Evolutionary conservation across 2,329 filamentous ascomycete species (phyloP), one percentile per base, ranked within the genome.

Genomic region (Verticillium nonalfalfae): DNA sequence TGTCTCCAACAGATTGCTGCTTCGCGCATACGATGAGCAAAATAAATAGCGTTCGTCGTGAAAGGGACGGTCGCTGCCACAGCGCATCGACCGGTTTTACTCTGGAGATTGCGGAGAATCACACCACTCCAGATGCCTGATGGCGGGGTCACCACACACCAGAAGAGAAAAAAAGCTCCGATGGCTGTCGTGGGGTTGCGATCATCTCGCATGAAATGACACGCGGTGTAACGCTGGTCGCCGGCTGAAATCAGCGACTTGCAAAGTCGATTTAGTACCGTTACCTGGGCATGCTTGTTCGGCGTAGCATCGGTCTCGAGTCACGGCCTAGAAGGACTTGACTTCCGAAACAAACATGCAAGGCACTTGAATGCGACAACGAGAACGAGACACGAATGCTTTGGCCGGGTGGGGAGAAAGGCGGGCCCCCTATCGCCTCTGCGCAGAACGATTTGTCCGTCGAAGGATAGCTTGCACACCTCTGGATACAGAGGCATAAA

Each of bases 131-230:
- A n/a, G 40, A 50, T 7, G 40, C 45, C 60, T 59, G 50, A 60
- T 61, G 40, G 40, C 39, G 40, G 40, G 40, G 40, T 50, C 40
- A 50, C n/a, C 40, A 21, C 63, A 52, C 58, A 62, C 26, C 26
- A 26, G 26, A 26, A 26, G 26, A 26, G 15, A 62, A 33, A 33
- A 60, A 61, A 59, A 36, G 58, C 54, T 52, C 61, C 59, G 62
- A 63, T 55, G 50, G 62, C 54, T 54, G 58, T 59, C 40, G n/a
- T 50, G 40, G 40, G 40, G 40, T 50, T 56, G 45, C 62, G 60
- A 64, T 64, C 45, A 64, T 64, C 62, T 62, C 64, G 60, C 63
- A 61, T 58, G 56, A 59, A 26, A 31, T 33, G 21, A 50, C 40
- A 21, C 57, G 38, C 57, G 15, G 21, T 45, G 57, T 31, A 45